Evolutionary conservation across 768 basidiomycete genomes (phyloP).

Genomic region (Kwoniella botswanensis): DNA sequence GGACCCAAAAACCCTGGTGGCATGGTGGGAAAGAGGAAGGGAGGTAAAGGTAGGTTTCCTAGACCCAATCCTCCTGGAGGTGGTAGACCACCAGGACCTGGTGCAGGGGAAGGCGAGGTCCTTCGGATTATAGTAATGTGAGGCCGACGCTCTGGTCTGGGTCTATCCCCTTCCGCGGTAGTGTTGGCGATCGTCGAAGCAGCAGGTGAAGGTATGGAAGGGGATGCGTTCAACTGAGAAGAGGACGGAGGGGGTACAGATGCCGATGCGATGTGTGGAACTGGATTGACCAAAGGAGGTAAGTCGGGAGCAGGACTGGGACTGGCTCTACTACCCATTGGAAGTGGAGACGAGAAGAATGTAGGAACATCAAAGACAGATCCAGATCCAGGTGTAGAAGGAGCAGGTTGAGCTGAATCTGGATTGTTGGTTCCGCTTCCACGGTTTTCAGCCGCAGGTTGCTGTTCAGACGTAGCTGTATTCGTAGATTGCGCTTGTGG

Average conservation of each 20-base stretch:
- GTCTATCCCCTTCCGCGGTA: background rate
- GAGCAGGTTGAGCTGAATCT: background rate
- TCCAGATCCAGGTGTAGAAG: slow-evolving; percentile 9
- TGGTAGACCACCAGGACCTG: background rate
- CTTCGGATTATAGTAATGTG: slow-evolving; percentile 32
- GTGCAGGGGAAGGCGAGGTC: background rate
- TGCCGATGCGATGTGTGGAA: background rate
- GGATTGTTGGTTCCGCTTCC: background rate
- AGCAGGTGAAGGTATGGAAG: background rate
- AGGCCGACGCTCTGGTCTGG: slow-evolving; percentile 21
- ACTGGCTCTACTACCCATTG: slow-evolving; percentile 20
- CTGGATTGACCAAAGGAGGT: background rate
- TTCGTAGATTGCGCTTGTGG: background rate
- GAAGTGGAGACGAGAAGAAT: slow-evolving; percentile 25
- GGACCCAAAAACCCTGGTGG: slow-evolving; percentile 15
- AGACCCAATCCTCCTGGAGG: slow-evolving; percentile 5
- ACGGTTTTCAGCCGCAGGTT: background rate
- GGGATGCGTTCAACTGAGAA: background rate
- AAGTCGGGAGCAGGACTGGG: slow-evolving; percentile 13
- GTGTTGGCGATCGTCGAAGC: background rate
- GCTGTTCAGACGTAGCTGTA: background rate
- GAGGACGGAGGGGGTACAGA: background rate
- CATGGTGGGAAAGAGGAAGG: slow-evolving; percentile 17
- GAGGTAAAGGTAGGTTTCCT: slow-evolving; percentile 12
- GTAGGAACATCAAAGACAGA: slow-evolving; percentile 27